A percentile compares a stretch with the other conserved stretches of the same genome.
Conservation (phyloP, 2,329 filamentous ascomycete species). For the Talaromyces rugulosus region DNA sequence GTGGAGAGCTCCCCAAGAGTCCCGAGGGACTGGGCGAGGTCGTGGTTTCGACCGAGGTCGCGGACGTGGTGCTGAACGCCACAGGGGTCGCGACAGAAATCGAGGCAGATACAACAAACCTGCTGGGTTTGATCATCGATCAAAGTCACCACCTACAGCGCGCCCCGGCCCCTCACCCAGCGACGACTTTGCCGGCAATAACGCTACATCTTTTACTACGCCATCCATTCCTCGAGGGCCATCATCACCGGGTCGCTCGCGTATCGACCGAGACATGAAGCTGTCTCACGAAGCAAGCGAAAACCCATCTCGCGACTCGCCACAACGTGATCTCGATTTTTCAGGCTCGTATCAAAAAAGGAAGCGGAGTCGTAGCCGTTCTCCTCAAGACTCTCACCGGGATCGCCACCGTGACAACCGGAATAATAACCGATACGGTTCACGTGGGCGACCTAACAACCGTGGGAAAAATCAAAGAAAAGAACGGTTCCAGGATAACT, state of each 20-base stretch:
- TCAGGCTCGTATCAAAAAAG: slow-evolving; percentile 32
- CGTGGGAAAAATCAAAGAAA: slow-evolving; percentile 32
- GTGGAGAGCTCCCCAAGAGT: slow-evolving; percentile 44
- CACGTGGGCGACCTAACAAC: slow-evolving; percentile 33
- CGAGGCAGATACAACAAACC: slow-evolving; percentile 25
- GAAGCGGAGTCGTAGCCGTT: slow-evolving; percentile 39
- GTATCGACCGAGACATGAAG: slow-evolving; percentile 22
- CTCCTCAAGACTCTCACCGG: slow-evolving; percentile 27
- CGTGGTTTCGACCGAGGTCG: slow-evolving; percentile 42
- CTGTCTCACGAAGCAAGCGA: slow-evolving; percentile 17
- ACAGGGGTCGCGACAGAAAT: slow-evolving; percentile 4
- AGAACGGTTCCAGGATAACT: slow-evolving; percentile 24
- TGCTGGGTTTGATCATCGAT: slow-evolving; percentile 37
- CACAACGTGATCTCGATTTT: slow-evolving; percentile 28
- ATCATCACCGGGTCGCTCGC: slow-evolving; percentile 9
- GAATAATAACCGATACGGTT: slow-evolving; percentile 30
- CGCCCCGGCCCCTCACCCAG: slow-evolving; percentile 27
- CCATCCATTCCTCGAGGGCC: background rate
- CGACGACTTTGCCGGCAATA: slow-evolving; percentile 26
- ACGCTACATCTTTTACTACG: slow-evolving; percentile 25
- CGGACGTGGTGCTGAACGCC: slow-evolving; percentile 32
- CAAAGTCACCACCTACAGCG: slow-evolving; percentile 34
- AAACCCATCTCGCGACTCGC: slow-evolving; percentile 19
- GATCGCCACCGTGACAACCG: slow-evolving; percentile 20
- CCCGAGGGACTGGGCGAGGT: slow-evolving; percentile 30